Percentiles rank a stretch among this genome's conserved stretches.
Evolutionary conservation across 345 rosid species (phyloP).

Genomic region (Salix arbutifolia): DNA sequence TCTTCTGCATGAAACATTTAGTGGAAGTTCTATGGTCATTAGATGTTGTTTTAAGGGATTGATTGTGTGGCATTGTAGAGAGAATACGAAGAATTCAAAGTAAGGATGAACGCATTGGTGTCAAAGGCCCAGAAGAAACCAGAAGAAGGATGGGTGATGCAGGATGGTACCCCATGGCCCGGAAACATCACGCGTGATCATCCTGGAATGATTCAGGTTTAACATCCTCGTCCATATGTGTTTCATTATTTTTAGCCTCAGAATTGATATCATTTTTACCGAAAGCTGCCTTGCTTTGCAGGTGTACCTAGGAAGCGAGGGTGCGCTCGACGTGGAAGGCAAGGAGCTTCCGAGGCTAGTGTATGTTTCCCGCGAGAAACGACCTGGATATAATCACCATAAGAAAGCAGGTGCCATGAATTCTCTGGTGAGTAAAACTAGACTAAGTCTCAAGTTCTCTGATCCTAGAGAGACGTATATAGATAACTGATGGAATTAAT

Average conservation of each 20-base stretch:
- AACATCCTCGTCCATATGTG: background rate
- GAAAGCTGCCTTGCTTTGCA: conserved; percentile 20
- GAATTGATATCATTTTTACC: background rate
- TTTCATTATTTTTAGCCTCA: background rate
- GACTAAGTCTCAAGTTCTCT: background rate
- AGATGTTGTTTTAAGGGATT: background rate
- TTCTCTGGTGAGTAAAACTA: conserved; percentile 58
- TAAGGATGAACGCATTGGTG: conserved; percentile 82
- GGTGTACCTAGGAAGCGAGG: conserved; percentile 94
- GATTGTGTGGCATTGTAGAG: conserved; percentile 43
- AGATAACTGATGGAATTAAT: background rate
- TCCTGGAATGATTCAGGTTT: conserved; percentile 98
- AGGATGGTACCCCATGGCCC: conserved; percentile 99
- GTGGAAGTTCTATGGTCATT: background rate
- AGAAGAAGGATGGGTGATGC: conserved; percentile 99
- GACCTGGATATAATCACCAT: conserved; percentile 92
- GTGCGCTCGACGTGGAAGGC: conserved; percentile 87
- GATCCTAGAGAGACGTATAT: background rate
- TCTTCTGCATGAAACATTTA: background rate
- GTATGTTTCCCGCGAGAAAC: conserved; percentile 93
- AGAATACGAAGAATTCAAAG: conserved; percentile 97
- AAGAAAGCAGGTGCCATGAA: conserved; percentile 99
- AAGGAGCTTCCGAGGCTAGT: conserved; percentile 86
- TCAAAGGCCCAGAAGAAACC: conserved; percentile 94
- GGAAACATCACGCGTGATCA: conserved; percentile 98